Evolutionary conservation across 164 flowering plant species (phyloP).

Genomic region (Litsea cubeba): DNA sequence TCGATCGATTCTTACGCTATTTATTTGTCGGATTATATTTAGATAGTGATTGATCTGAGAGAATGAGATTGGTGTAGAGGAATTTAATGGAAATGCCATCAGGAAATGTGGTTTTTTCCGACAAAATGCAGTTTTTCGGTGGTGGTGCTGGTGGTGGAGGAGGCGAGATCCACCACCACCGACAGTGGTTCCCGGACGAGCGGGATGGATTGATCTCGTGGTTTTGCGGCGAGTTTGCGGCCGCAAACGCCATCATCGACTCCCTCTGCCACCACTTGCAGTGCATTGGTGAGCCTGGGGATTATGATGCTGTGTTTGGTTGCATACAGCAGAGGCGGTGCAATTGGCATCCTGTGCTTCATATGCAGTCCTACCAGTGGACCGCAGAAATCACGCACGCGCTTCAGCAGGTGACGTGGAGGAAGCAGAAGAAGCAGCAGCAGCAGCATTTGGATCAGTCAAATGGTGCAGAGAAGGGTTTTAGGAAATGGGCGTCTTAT

Average conservation of each 20-base stretch:
- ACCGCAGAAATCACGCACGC: slow-evolving; percentile 52
- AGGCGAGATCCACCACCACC: slow-evolving; percentile 27
- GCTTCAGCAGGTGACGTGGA: slow-evolving; percentile 58
- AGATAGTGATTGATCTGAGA: background rate
- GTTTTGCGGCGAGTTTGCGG: slow-evolving; percentile 80
- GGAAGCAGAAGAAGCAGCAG: slow-evolving; percentile 58
- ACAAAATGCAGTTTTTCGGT: slow-evolving; percentile 51
- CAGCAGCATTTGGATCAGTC: background rate
- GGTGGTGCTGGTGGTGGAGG: slow-evolving; percentile 9
- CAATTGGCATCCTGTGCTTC: slow-evolving; percentile 73
- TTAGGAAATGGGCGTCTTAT: slow-evolving; percentile 25
- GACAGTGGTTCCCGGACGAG: slow-evolving; percentile 68
- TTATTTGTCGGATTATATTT: background rate
- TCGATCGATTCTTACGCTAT: background rate
- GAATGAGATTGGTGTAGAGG: background rate
- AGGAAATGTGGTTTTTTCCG: slow-evolving; percentile 46
- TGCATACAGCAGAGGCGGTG: slow-evolving; percentile 68
- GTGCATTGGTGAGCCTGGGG: slow-evolving; percentile 55
- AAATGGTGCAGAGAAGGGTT: slow-evolving; percentile 35
- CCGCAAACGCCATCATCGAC: slow-evolving; percentile 85
- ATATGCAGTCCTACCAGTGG: slow-evolving; percentile 83
- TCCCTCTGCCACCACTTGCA: slow-evolving; percentile 61
- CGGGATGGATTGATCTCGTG: slow-evolving; percentile 72
- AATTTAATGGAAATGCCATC: slow-evolving; percentile 70
- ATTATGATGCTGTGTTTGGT: slow-evolving; percentile 57